A percentile compares a stretch with the other conserved stretches of the same genome.
phyloP scores from a whole-genome alignment of 768 basidiomycete species.

The Flagelloscypha sp. region DNA sequence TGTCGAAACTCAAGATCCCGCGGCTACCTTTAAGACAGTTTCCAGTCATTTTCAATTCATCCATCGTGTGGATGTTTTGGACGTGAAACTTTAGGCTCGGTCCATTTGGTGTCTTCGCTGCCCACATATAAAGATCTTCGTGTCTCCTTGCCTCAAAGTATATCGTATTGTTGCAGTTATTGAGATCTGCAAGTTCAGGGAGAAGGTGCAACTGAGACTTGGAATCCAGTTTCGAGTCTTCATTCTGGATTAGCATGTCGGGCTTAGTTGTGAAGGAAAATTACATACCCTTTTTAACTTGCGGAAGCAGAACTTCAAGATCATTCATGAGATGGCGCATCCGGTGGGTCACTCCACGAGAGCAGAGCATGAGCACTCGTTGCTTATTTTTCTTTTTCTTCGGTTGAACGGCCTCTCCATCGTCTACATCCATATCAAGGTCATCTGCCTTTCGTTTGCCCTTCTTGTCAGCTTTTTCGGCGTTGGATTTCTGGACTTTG shows the following conservation, averaged over 20 bases:
- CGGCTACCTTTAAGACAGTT: constrained; percentile 96
- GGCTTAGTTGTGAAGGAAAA: not conserved
- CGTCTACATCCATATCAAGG: constrained; percentile 49
- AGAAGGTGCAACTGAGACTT: constrained; percentile 89
- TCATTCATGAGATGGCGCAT: constrained; percentile 98
- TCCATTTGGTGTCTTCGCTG: constrained; percentile 93
- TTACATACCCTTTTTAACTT: constrained; percentile 86
- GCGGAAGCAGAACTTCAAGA: constrained; percentile 80
- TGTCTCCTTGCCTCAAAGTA: constrained; percentile 97
- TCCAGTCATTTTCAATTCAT: constrained; percentile 98
- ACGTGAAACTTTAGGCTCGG: constrained; percentile 97
- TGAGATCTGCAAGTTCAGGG: constrained; percentile 93
- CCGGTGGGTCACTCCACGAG: constrained; percentile 88
- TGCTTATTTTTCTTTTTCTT: constrained; percentile 85
- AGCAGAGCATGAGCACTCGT: constrained; percentile 85
- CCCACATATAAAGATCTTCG: constrained; percentile 95
- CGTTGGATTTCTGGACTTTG: constrained; percentile 53
- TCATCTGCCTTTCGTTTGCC: constrained; percentile 60
- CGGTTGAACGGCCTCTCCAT: constrained; percentile 24
- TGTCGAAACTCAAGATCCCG: constrained; percentile 88
- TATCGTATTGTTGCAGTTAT: constrained; percentile 95
- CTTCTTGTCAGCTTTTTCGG: constrained; percentile 38
- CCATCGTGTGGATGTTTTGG: constrained; percentile 99
- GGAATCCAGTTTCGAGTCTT: constrained; percentile 96
- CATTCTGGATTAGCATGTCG: constrained; percentile 2